Evolutionary conservation across 345 rosid species (phyloP).

Genomic region (Garcia nutans): DNA sequence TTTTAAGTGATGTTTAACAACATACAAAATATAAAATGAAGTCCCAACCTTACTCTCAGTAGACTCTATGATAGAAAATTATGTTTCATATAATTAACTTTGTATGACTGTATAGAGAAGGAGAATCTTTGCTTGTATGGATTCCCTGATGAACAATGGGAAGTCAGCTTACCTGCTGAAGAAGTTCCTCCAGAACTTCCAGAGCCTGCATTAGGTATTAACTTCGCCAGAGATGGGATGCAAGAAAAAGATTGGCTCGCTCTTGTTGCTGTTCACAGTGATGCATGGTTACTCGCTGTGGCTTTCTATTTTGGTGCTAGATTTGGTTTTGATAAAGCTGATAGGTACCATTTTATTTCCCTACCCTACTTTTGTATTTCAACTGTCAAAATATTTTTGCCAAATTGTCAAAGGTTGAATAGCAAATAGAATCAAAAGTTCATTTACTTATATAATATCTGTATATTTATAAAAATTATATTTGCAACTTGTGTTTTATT

Average conservation of each 20-base stretch:
- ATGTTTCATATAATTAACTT: conserved; percentile 12
- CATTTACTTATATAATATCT: background rate
- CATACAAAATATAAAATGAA: background rate
- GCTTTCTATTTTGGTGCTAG: conserved; percentile 35
- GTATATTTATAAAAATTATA: no score
- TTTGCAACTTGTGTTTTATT: background rate
- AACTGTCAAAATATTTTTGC: background rate
- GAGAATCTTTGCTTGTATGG: conserved; percentile 36
- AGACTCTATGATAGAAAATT: conserved; percentile 3
- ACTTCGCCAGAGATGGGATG: conserved; percentile 38
- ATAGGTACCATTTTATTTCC: conserved; percentile 14
- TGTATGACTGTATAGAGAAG: conserved; percentile 19
- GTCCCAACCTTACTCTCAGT: background rate
- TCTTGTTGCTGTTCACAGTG: conserved; percentile 35
- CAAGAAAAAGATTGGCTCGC: conserved; percentile 36
- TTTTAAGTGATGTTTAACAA: background rate
- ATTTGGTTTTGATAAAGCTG: conserved; percentile 34
- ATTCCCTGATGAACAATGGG: conserved; percentile 33
- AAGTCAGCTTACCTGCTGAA: conserved; percentile 34
- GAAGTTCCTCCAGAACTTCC: conserved; percentile 38
- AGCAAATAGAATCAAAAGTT: background rate
- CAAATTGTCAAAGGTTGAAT: background rate
- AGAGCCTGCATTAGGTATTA: conserved; percentile 34
- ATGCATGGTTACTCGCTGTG: conserved; percentile 34
- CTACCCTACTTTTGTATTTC: background rate